phyloP scores from a whole-genome alignment of 164 flowering plant species.

The Chimonanthus salicifolius region DNA sequence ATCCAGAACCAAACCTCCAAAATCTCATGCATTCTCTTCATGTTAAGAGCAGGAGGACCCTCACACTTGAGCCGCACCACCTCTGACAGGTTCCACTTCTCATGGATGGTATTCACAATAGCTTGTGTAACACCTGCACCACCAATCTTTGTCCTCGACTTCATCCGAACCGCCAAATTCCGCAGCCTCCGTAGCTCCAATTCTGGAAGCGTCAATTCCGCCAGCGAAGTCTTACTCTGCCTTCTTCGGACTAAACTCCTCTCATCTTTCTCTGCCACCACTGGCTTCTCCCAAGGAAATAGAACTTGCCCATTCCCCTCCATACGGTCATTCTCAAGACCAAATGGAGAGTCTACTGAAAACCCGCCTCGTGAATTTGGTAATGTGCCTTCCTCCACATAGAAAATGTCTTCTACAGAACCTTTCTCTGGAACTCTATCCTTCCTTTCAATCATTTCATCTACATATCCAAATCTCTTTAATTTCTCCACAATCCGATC shows the following conservation, averaged over 20 bases:
- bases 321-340: slow-evolving; percentile 27
- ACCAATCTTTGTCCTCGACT: slow-evolving; percentile 56
- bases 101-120: slow-evolving; percentile 67
- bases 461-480: slow-evolving; percentile 68
- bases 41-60: slow-evolving; percentile 75
- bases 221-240: slow-evolving; percentile 49
- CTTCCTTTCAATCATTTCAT: slow-evolving; percentile 33
- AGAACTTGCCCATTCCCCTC: slow-evolving; percentile 40
- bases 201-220: slow-evolving; percentile 72
- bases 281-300: slow-evolving; percentile 79
- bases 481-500: slow-evolving; percentile 78
- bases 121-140: slow-evolving; percentile 70
- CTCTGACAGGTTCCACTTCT: slow-evolving; percentile 74
- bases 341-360: slow-evolving; percentile 47
- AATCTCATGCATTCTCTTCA: slow-evolving; percentile 91
- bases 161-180: slow-evolving; percentile 48
- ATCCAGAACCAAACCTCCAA: slow-evolving; percentile 62
- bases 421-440: slow-evolving; percentile 56
- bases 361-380: slow-evolving; percentile 78
- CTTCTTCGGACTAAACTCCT: slow-evolving; percentile 25
- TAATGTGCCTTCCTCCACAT: slow-evolving; percentile 78
- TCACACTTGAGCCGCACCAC: slow-evolving; percentile 75
- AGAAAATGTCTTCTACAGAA: slow-evolving; percentile 79
- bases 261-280: slow-evolving; percentile 21
- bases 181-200: slow-evolving; percentile 77